Conservation (phyloP, 2,329 filamentous ascomycete genomes). For the Curvularia verruculosa region DNA sequence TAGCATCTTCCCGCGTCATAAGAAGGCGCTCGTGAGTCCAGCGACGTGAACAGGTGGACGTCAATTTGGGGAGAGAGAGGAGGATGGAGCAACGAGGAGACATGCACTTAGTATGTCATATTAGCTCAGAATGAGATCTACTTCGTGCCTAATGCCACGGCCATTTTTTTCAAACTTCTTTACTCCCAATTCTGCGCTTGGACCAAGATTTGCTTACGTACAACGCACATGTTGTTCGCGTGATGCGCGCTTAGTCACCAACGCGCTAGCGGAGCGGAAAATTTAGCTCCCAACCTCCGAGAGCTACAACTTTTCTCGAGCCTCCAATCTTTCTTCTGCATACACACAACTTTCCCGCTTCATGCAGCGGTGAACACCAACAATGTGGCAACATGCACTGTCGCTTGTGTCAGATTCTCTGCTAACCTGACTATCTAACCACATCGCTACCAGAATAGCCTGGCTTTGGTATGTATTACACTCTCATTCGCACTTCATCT, state of each 20-base stretch:
- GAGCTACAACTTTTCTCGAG: constrained; percentile 21
- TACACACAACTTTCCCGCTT: constrained; percentile 14
- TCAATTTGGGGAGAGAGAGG: constrained; percentile 8
- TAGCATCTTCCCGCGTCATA: constrained; percentile 14
- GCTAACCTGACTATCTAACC: constrained; percentile 4
- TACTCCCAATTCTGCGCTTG: neutral
- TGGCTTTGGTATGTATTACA: constrained; percentile 23
- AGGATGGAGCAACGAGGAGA: constrained; percentile 9
- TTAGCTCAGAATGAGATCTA: constrained; percentile 7
- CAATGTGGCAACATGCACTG: constrained; percentile 2
- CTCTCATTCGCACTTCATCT: constrained; percentile 3
- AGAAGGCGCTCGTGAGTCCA: constrained; percentile 9
- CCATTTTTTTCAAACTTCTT: neutral
- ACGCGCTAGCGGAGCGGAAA: constrained; percentile 28
- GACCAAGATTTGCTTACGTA: neutral
- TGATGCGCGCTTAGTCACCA: constrained; percentile 15
- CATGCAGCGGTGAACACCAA: constrained; percentile 8
- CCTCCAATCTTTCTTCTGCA: constrained; percentile 14
- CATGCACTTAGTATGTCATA: constrained; percentile 2
- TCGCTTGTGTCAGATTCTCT: neutral
- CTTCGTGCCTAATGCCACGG: neutral
- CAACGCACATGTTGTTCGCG: neutral
- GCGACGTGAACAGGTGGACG: constrained; percentile 11
- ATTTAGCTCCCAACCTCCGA: constrained; percentile 26
- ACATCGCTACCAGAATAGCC: constrained; percentile 1